phyloP scores from a whole-genome alignment of 495 filamentous ascomycete genomes.

The Penicillium angulare region DNA sequence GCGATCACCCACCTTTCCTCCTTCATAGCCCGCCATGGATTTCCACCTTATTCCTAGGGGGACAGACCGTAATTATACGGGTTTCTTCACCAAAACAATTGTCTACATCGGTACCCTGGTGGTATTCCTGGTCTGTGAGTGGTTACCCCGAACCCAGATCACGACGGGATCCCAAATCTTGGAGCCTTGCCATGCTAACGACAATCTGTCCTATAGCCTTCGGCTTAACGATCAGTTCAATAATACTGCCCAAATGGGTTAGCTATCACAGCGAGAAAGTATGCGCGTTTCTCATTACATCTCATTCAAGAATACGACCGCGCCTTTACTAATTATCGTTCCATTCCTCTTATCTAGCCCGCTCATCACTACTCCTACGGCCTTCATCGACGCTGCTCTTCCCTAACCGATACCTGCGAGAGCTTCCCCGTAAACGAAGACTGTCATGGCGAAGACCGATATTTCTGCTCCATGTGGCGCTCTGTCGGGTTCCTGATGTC shows the following conservation, averaged over 20 bases:
- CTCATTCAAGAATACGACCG: background rate
- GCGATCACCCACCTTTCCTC: conserved; percentile 3
- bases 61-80: conserved; percentile 46
- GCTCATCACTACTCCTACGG: conserved; percentile 67
- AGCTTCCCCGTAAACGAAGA: conserved; percentile 62
- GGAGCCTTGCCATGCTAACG: too few species aligned
- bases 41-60: conserved; percentile 44
- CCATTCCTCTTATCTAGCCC: conserved; percentile 24
- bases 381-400: conserved; percentile 77
- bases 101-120: conserved; percentile 59
- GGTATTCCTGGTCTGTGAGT: conserved; percentile 60
- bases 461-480: conserved; percentile 92
- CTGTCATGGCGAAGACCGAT: conserved; percentile 65
- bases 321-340: background rate
- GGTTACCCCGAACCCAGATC: background rate
- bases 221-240: conserved; percentile 70
- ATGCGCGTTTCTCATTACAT: conserved; percentile 1
- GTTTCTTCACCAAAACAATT: conserved; percentile 48
- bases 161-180: background rate
- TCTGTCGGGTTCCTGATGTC: conserved; percentile 83
- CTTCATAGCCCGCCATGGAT: conserved; percentile 30
- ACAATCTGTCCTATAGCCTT: conserved; percentile 55
- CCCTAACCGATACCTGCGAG: conserved; percentile 54
- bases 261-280: conserved; percentile 65
- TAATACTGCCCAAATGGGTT: conserved; percentile 77